Base-by-base conservation (phyloP, 225 moss, liverwort and hornwort genomes). In the Sphagnum contortum region DNA sequence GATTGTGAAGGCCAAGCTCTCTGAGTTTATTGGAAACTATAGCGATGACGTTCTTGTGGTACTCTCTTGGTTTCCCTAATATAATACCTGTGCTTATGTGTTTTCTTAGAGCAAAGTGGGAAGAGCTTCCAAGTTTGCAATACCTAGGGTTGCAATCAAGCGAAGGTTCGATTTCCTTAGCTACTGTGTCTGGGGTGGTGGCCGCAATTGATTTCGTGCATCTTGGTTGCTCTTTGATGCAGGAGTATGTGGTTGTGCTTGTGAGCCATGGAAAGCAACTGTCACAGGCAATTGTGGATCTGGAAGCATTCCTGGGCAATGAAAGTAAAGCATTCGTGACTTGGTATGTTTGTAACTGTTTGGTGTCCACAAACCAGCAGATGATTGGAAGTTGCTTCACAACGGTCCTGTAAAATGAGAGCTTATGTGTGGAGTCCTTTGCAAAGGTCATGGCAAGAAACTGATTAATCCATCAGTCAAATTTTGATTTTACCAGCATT, bases 1-100 rank as follows among this genome's bases (percentile, higher is more conserved):
- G 72, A 81, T 81, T 50, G 88, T 91, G 69, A 91, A 91, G 83
- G 69, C 80, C 64, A 91, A 91, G 70, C 78, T 91, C 5, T 75
- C 91, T 11, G 88, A 88, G 68, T 86, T 84, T 57, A 84, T 91
- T 65, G 88, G 86, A 67, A 88, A 86, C 60, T 83, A 88, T 72
- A 86, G 88, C 11, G 88, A 91, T 69, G 91, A 91, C 76, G 91
- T 91, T 67, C 88, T 91, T 58, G 91, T 86, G 88, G 91, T 91
- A 76, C 45, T 81, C 73, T 70, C 54, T 72, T 70, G 13, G 48
- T 48, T 11, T 29, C 29, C 29, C 29, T 29, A 29, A 29, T 29
- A 29, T 29, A 29, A 29, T 29, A 29, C 29, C 29, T 29, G 29
- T 1, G 29, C 29, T 29, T 29, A 29, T 29, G 0, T 29, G 29